A percentile compares a stretch with the other conserved stretches of the same genome.
Conservation (phyloP, 768 basidiomycete species). For the Rossbeevera mucosa region DNA sequence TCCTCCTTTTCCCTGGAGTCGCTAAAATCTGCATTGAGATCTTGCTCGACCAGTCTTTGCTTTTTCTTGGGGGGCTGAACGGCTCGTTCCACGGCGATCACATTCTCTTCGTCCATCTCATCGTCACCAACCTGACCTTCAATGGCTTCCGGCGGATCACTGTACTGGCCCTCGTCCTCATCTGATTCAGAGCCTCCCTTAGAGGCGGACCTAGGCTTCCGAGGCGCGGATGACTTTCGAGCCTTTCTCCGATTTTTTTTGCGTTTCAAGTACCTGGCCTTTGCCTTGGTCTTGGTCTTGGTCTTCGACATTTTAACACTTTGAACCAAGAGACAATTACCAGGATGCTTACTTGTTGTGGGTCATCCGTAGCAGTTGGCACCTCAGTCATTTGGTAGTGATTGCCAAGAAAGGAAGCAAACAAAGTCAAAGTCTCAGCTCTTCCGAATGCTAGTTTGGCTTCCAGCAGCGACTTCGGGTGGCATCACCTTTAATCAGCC, state of each 20-base stretch:
- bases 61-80: constrained; percentile 41
- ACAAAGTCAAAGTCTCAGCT: no score
- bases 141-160: constrained; percentile 11
- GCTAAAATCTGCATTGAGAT: constrained; percentile 16
- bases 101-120: constrained; percentile 7
- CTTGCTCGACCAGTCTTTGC: constrained; percentile 32
- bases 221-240: constrained; percentile 31
- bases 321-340: not conserved
- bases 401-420: constrained; percentile 11
- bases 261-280: constrained; percentile 65
- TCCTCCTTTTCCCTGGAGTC: not conserved
- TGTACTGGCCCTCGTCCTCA: constrained; percentile 21
- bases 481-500: not conserved
- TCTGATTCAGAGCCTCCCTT: constrained; percentile 17
- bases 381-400: no score
- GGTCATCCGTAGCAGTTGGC: not conserved
- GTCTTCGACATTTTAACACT: constrained; percentile 27
- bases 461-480: no score
- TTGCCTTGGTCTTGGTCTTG: constrained; percentile 75
- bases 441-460: no score
- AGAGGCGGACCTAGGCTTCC: constrained; percentile 19
- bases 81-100: constrained; percentile 3
- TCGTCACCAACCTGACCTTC: constrained; percentile 17
- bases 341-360: constrained; percentile 22
- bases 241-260: constrained; percentile 66